Conservation (phyloP, 106 monocot species). For the Iris macrosiphon region DNA sequence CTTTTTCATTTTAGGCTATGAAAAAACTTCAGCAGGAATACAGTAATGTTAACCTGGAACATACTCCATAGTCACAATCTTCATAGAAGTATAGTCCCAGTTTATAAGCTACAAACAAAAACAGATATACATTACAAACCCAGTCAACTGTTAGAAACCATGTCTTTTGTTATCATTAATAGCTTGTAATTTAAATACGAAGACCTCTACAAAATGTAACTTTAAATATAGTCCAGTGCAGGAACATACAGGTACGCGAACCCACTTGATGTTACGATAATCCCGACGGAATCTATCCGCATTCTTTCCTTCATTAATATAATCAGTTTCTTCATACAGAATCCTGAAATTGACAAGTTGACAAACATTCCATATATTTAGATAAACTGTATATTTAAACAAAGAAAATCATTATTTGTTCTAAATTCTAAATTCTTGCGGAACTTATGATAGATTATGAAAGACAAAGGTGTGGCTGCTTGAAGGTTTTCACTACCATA, state of each 20-base stretch:
- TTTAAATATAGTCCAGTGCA: not conserved
- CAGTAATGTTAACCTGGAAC: slow-evolving; percentile 48
- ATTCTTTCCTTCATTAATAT: slow-evolving; percentile 92
- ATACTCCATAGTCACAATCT: slow-evolving; percentile 83
- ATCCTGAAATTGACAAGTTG: slow-evolving; percentile 34
- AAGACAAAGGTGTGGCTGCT: no score
- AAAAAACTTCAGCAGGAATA: not conserved
- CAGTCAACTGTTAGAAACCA: not conserved
- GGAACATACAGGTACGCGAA: slow-evolving; percentile 81
- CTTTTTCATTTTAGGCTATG: not conserved
- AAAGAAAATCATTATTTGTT: not conserved
- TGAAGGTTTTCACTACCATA: no score
- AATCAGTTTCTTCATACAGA: slow-evolving; percentile 85
- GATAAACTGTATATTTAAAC: not conserved
- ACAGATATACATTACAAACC: not conserved
- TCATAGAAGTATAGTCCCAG: slow-evolving; percentile 83
- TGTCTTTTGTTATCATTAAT: not conserved
- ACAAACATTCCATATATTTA: not conserved
- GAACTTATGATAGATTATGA: no score
- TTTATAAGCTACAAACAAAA: slow-evolving; percentile 38
- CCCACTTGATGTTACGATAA: slow-evolving; percentile 95
- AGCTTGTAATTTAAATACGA: no score
- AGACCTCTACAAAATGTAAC: not conserved
- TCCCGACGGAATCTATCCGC: slow-evolving; percentile 86
- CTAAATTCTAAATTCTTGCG: no score